Evolutionary conservation across 139 green algal genomes (phyloP).

Genomic region (Astrephomene gubernaculifera): DNA sequence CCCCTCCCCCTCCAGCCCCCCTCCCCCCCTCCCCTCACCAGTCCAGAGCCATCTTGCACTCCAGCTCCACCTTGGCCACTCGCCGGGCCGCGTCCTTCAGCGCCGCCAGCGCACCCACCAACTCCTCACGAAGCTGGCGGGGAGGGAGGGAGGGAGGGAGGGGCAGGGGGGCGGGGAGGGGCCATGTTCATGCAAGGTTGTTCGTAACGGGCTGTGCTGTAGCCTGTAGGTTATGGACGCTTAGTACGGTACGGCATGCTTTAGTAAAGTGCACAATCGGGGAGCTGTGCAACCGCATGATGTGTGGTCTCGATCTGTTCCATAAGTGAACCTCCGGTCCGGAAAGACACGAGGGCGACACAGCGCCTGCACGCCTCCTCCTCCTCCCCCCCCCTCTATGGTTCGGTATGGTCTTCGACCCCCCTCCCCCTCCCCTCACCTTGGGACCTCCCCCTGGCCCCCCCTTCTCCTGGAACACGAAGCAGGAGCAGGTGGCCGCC

Average conservation of each 20-base stretch:
- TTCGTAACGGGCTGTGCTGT: not conserved
- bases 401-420: not conserved
- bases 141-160: not conserved
- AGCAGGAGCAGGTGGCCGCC: slow-evolving; percentile 75
- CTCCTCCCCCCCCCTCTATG: not conserved
- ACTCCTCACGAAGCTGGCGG: slow-evolving; percentile 64
- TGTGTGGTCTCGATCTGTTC: no score
- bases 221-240: not conserved
- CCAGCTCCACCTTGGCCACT: slow-evolving; percentile 62
- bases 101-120: slow-evolving; percentile 58
- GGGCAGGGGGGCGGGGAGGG: not conserved
- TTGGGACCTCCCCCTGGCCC: slow-evolving; percentile 49
- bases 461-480: slow-evolving; percentile 81
- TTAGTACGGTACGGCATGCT: not conserved
- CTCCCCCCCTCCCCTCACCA: not conserved
- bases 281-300: no score
- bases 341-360: not conserved
- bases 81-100: slow-evolving; percentile 73
- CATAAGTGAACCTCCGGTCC: no score
- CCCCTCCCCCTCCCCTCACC: slow-evolving; percentile 32
- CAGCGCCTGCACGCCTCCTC: not conserved
- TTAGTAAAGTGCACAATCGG: no score
- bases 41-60: slow-evolving; percentile 66
- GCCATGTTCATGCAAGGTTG: no score
- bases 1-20: not conserved